Percentiles rank a stretch among this genome's conserved stretches.
Evolutionary conservation across 2,329 filamentous ascomycete species (phyloP).

Genomic region (Tolypocladium album): DNA sequence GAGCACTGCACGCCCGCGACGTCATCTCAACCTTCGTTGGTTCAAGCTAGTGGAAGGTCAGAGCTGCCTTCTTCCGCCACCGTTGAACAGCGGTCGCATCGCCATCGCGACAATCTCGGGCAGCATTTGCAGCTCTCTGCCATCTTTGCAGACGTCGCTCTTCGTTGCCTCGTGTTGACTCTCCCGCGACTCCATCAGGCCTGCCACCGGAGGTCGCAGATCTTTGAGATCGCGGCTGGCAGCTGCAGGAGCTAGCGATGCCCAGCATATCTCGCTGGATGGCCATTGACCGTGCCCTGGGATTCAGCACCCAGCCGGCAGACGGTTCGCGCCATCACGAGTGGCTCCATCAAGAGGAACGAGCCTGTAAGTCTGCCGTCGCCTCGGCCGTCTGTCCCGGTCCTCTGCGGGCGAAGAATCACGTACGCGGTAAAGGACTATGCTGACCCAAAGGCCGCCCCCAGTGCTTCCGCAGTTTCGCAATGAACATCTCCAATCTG

Average conservation of each 20-base stretch:
- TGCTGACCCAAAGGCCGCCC: not conserved
- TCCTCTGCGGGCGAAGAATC: too few species aligned
- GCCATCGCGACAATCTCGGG: not conserved
- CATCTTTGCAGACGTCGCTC: not conserved
- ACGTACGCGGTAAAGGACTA: not conserved
- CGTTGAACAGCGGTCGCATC: not conserved
- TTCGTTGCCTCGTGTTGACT: not conserved
- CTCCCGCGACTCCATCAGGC: not conserved
- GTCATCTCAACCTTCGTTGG: not conserved
- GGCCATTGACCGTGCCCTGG: constrained; percentile 19
- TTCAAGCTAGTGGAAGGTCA: not conserved
- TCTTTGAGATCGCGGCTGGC: not conserved
- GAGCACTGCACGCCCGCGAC: not conserved
- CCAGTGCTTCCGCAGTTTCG: constrained; percentile 56
- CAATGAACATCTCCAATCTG: constrained; percentile 48
- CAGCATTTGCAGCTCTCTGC: not conserved
- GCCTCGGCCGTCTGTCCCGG: not conserved
- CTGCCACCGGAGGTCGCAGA: not conserved
- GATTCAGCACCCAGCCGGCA: constrained; percentile 8
- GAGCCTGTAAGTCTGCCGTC: constrained; percentile 26
- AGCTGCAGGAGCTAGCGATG: constrained; percentile 1
- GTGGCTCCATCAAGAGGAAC: constrained; percentile 32
- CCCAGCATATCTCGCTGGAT: constrained; percentile 15
- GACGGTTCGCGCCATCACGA: constrained; percentile 15
- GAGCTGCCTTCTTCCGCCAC: not conserved